Conservation (phyloP, 2,329 filamentous ascomycete genomes). For the Colletotrichum euphorbiae region DNA sequence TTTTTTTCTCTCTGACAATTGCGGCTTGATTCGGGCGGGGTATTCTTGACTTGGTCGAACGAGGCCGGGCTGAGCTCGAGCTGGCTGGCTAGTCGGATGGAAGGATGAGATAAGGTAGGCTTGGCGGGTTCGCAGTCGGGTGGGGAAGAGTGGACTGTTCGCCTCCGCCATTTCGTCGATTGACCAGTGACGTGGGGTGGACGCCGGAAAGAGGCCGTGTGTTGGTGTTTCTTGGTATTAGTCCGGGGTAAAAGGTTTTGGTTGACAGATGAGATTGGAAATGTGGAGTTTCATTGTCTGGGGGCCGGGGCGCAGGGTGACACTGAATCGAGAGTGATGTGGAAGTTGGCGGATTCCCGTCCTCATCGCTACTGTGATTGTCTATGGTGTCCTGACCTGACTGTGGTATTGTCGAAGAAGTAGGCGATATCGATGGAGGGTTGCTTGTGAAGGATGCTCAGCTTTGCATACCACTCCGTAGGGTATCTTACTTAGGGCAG, state of each 20-base stretch:
- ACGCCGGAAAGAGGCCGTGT: background rate
- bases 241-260: conserved; percentile 11
- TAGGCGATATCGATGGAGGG: background rate
- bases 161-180: background rate
- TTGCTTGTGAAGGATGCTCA: background rate
- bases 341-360: background rate
- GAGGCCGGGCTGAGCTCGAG: background rate
- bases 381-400: background rate
- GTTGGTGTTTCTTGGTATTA: conserved; percentile 1
- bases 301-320: background rate
- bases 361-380: background rate
- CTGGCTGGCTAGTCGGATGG: background rate
- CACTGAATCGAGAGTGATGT: background rate
- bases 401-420: background rate
- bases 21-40: background rate
- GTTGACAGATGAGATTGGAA: background rate
- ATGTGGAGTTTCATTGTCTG: conserved; percentile 2
- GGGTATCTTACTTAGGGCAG: background rate
- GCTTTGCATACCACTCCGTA: background rate
- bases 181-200: background rate
- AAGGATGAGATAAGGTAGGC: background rate
- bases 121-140: conserved; percentile 21
- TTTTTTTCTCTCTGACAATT: background rate
- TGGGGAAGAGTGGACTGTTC: conserved; percentile 5
- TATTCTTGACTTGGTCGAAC: background rate